A percentile compares a stretch with the other conserved stretches of the same genome.
Evolutionary conservation across 148 eudicot genomes (phyloP).

Genomic region (Camellia sinensis): DNA sequence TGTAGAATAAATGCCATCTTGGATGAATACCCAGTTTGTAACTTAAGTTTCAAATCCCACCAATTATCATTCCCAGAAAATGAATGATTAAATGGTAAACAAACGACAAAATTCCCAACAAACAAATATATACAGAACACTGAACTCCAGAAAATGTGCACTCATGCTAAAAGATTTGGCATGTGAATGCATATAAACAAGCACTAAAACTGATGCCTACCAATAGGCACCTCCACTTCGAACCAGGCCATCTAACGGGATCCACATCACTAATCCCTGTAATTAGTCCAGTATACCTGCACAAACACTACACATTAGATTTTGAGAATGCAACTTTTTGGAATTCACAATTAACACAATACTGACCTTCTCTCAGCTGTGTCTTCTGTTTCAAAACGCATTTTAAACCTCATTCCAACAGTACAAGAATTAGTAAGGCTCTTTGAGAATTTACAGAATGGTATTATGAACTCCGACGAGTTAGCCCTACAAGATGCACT

Average conservation of each 20-base stretch:
- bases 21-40: no score
- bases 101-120: no score
- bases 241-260: constrained; percentile 88
- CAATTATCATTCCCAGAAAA: no score
- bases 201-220: constrained; percentile 34
- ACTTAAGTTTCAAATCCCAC: no score
- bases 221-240: constrained; percentile 92
- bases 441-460: constrained; percentile 61
- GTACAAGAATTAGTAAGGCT: constrained; percentile 53
- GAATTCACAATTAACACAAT: not conserved
- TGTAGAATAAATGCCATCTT: no score
- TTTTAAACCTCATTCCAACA: constrained; percentile 78
- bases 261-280: constrained; percentile 75
- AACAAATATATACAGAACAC: no score
- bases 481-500: constrained; percentile 47
- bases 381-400: constrained; percentile 83
- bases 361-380: constrained; percentile 77
- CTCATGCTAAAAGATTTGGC: not conserved
- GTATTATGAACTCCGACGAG: constrained; percentile 77
- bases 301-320: constrained; percentile 17
- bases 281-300: constrained; percentile 80
- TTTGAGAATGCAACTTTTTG: not conserved
- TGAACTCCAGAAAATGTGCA: constrained; percentile 4
- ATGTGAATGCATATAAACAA: not conserved
- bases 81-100: no score